Evolutionary conservation across 2,329 filamentous ascomycete species (phyloP), one percentile per base, ranked within the genome.

Genomic region (Orbilia blumenaviensis): DNA sequence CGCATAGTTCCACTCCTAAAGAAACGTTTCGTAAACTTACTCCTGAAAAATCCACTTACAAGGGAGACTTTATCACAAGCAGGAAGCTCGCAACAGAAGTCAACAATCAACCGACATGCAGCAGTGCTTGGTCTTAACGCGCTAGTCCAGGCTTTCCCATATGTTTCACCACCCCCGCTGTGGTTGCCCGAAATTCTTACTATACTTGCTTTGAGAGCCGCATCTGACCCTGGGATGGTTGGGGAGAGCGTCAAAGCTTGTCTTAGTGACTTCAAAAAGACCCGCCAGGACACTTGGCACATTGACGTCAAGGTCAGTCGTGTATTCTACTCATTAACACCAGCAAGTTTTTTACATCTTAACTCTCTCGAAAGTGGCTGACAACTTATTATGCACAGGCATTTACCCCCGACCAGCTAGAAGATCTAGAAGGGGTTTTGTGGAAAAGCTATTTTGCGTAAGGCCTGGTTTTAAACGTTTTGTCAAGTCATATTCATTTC

Each of bases 391-490:
- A 9, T 25, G 16, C 18, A 52, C 38, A 93, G 89, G 89, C 88
- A 75, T 99, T 99, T 82, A 93, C 93, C 25, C 85, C 91, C 29
- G 95, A 98, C 80, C 94, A 99, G 81, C 86, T 99, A 9, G 95
- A 98, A 83, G 94, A 98, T 81, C 83, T 99, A 73, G 94, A 97
- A 81, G 95, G 95, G 62, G 96, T 99, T 54, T 85, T 99, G 62
- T 99, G 95, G 95, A 99, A 99, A 90, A 98, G 94, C 83, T 99
- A 99, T 82, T 99, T 99, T 85, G 96, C 94, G 42, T 97, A 85
- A 82, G 52, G 10, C 21, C 42, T 1, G 44, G 16, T 46, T 46
- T 46, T 46, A n/a, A n/a, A n/a, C n/a, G n/a, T n/a, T n/a, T n/a
- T 48, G 10, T 3, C 41, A 3, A 16, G 38, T 18, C 7, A 21